Evolutionary conservation across 306 rosid genomes (phyloP).

Genomic region (Citrullus colocynthis): DNA sequence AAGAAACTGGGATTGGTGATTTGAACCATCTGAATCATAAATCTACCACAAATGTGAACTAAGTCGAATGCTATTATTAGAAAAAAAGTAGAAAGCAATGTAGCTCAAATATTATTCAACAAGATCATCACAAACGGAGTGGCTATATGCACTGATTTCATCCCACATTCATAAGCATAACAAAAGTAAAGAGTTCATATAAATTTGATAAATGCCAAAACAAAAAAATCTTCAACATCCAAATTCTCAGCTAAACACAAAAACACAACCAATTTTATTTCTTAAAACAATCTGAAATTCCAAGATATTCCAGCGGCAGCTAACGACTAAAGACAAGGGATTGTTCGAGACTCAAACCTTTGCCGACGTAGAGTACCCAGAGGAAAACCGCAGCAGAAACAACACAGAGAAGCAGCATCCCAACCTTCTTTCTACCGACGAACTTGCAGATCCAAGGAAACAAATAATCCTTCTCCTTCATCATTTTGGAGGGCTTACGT

Average conservation of each 20-base stretch:
- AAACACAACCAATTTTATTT: background rate
- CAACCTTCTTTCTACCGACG: conserved; percentile 72
- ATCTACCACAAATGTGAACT: background rate
- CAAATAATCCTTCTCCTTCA: conserved; percentile 65
- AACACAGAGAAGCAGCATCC: conserved; percentile 72
- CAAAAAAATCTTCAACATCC: background rate
- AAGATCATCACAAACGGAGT: background rate
- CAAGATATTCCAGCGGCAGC: background rate
- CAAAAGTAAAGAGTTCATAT: background rate
- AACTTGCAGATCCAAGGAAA: conserved; percentile 76
- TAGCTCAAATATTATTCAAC: background rate
- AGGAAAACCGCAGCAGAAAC: conserved; percentile 69
- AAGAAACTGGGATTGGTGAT: background rate
- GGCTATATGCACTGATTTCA: background rate
- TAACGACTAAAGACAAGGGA: background rate
- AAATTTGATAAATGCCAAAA: background rate
- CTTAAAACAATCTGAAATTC: background rate
- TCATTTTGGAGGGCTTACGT: conserved; percentile 67
- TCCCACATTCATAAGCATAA: background rate
- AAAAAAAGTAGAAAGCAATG: background rate
- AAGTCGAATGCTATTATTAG: background rate
- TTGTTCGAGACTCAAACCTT: conserved; percentile 34
- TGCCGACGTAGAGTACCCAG: conserved; percentile 75
- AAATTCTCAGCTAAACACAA: background rate
- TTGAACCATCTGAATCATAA: conserved; percentile 5